A percentile compares a stretch with the other conserved stretches of the same genome.
Evolutionary conservation across 176 grass and related monocot species (phyloP).

Genomic region (Carex littledalei): DNA sequence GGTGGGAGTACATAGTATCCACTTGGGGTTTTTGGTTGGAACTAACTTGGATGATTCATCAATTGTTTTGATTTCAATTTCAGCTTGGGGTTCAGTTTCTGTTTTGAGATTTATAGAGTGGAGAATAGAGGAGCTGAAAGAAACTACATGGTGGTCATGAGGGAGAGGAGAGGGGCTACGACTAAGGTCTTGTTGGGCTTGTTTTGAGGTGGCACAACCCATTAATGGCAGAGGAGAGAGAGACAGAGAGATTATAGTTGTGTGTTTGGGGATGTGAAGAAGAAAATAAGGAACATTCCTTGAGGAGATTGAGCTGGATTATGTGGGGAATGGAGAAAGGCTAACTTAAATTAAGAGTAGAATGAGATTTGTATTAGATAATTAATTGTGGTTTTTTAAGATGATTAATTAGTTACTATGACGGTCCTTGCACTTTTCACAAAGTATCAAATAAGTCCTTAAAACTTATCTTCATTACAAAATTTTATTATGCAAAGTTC

Average conservation of each 20-base stretch:
- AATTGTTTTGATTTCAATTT: constrained; percentile 5
- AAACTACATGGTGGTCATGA: constrained; percentile 48
- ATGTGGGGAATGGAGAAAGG: constrained; percentile 44
- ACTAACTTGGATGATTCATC: constrained; percentile 12
- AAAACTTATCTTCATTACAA: no score
- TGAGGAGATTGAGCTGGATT: constrained; percentile 41
- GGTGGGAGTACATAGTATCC: constrained; percentile 56
- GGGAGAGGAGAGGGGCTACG: constrained; percentile 45
- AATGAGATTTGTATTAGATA: not conserved
- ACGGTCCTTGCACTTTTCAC: not conserved
- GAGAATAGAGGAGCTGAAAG: constrained; percentile 57
- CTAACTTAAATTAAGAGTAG: constrained; percentile 2
- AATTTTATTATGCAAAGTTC: not conserved
- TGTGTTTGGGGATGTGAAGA: constrained; percentile 2
- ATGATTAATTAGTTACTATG: not conserved
- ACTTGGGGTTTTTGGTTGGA: constrained; percentile 15
- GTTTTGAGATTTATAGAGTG: constrained; percentile 52
- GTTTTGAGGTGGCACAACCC: constrained; percentile 87
- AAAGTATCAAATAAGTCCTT: not conserved
- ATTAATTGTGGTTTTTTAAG: not conserved
- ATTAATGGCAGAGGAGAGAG: constrained; percentile 21
- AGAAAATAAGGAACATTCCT: constrained; percentile 14
- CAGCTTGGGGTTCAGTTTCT: not conserved
- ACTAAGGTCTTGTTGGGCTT: constrained; percentile 60
- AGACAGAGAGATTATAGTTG: not conserved